These are phyloP conservation scores for Streptanthus diversifolius DNA, from an alignment of 345 rosid species.

Conservation along the genomic window DNA sequence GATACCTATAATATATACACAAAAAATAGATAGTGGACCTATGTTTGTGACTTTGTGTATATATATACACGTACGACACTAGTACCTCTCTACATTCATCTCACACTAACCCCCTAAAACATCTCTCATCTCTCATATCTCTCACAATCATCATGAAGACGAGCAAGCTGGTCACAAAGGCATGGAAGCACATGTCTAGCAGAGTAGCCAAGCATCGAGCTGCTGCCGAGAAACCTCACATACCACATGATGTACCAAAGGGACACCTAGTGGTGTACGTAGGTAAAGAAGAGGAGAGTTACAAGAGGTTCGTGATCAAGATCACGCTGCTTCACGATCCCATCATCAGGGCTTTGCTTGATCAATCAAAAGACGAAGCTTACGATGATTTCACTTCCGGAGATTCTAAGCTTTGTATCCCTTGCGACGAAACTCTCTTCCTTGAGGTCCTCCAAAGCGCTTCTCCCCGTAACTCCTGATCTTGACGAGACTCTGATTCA, in stretches of 20 bases:
- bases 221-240: constrained; percentile 19
- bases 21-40: constrained; percentile 20
- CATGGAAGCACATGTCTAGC: constrained; percentile 35
- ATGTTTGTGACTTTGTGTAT: constrained; percentile 8
- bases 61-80: constrained; percentile 26
- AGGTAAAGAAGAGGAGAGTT: constrained; percentile 46
- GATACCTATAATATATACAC: background rate
- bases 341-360: constrained; percentile 65
- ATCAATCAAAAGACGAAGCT: constrained; percentile 57
- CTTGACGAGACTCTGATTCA: background rate
- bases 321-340: constrained; percentile 64
- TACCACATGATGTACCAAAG: constrained; percentile 81
- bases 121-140: background rate
- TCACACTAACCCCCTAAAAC: constrained; percentile 12
- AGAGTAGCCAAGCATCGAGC: background rate
- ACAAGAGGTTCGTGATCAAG: constrained; percentile 68
- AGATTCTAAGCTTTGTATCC: constrained; percentile 66
- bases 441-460: constrained; percentile 54
- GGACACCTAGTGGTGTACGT: constrained; percentile 83
- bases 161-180: constrained; percentile 31
- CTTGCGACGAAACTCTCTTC: constrained; percentile 70
- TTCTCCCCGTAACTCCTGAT: constrained; percentile 17
- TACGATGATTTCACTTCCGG: constrained; percentile 53
- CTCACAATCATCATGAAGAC: constrained; percentile 9
- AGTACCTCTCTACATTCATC: constrained; percentile 23